phyloP scores from a whole-genome alignment of 805 yeast genomes.

The Metschnikowia lachancei region DNA sequence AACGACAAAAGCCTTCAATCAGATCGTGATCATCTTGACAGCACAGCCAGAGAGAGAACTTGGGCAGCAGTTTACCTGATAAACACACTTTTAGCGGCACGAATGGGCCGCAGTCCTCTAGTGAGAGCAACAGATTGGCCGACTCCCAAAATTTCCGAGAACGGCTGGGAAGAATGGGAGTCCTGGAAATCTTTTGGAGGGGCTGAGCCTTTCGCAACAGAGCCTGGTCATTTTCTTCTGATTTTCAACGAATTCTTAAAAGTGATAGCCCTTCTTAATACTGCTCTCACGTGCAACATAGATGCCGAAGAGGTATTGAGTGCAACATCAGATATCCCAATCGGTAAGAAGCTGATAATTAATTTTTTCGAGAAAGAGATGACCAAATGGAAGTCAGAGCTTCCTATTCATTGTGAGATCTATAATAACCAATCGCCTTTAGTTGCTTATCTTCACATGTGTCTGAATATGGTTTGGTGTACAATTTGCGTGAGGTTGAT shows the following conservation, averaged over 20 bases:
- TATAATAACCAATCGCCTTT: constrained; percentile 18
- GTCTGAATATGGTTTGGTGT: constrained; percentile 21
- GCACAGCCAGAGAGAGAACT: constrained; percentile 23
- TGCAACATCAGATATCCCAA: not conserved
- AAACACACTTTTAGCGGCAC: constrained; percentile 24
- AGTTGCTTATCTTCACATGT: constrained; percentile 20
- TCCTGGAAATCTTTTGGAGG: constrained; percentile 18
- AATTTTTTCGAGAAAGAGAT: constrained; percentile 13
- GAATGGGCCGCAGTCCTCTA: constrained; percentile 26
- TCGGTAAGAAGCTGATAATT: not conserved
- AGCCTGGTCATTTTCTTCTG: constrained; percentile 24
- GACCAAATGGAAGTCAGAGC: constrained; percentile 8
- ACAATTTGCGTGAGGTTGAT: constrained; percentile 19
- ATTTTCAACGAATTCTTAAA: constrained; percentile 21
- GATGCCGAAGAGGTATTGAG: constrained; percentile 12
- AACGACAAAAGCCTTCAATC: not conserved
- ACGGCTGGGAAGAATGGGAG: constrained; percentile 31
- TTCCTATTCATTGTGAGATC: constrained; percentile 20
- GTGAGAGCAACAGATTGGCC: constrained; percentile 27
- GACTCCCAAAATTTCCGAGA: constrained; percentile 19
- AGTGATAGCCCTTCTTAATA: constrained; percentile 20
- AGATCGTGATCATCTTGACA: constrained; percentile 14
- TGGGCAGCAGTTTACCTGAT: constrained; percentile 24
- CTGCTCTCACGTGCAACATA: constrained; percentile 23
- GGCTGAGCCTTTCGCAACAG: constrained; percentile 12